Evolutionary conservation across 148 eudicot species (phyloP), one percentile per base, ranked within the genome.

Genomic region (Arbutus unedo): DNA sequence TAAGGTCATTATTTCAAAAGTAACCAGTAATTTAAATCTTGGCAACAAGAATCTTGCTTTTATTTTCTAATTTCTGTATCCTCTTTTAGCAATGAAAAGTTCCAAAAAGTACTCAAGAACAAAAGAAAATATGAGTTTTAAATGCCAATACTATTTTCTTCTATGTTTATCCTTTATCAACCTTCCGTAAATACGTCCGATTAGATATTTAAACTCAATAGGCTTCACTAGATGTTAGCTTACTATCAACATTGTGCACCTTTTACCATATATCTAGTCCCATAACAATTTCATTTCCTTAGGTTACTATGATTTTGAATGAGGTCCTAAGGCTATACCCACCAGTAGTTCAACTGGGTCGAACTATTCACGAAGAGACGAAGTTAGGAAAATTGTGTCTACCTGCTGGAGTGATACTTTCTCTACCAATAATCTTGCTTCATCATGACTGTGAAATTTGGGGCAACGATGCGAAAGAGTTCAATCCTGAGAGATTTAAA

Each of bases 311-410:
- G 18, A 82, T 82, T 62, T 25, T 82, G 19, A 31, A 82, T 25
- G 84, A 82, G 75, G 84, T 82, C 76, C 23, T 82, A 47, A 48
- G 84, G 21, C 50, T 82, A 76, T 82, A 82, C 78, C 84, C 84
- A 9, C 80, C 80, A 0, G 10, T 19, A 2, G 19, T 25, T 49
- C 0, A 2, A 6, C 0, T 83, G 2, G 4, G 1, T 49, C 76
- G 84, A 64, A 77, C 54, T 53, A 49, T 64, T 0, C 16, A 18
- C 11, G 76, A 83, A 67, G 81, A 83, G 25, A 83, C 84, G 15
- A 77, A 83, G 47, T 25, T 77, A 67, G 84, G 84, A 77, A 21
- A 7, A 64, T 3, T 82, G 25, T 25, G 62, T 53, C 31, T 82
- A 4, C 84, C 80, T 3, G 49, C 41, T 0, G 84, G 84, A 53